Base-by-base conservation (phyloP, 495 filamentous ascomycete genomes). In the Trichoderma asperelloides region DNA sequence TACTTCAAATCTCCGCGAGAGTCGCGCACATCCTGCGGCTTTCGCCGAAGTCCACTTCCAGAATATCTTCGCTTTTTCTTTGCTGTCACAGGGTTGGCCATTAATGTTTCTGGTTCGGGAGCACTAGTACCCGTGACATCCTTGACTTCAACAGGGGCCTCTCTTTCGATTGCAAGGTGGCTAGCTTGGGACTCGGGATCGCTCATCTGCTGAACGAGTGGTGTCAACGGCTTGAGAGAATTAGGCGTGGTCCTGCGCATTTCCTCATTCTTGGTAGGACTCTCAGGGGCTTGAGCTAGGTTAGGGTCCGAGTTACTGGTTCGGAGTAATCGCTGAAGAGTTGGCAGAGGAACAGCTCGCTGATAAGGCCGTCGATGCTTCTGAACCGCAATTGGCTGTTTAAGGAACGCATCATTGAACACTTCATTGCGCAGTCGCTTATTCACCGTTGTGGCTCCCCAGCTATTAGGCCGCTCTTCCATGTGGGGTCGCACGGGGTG, bases 361-460 rank as follows among this genome's bases (percentile, higher is more conserved):
- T 89, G 87, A 30, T 88, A 86, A 11, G 88, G 87, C 66, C 83
- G 86, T 49, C 85, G 79, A 65, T 87, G 83, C 25, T 79, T 78
- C 28, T 83, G 81, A 62, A 85, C 79, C 4, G 80, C 78, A 65
- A 96, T 88, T 2, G 89, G 86, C 65, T 93, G 89, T 39, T 92
- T 91, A 49, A 90, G 83, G 76, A 98, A 98, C 0, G 96, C 95
- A 74, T 98, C 95, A 66, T 93, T 88, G 65, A 98, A 87, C 23
- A 98, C 94, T 74, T 97, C 90, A 71, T 96, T 93, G 62, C 93
- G 87, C 23, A 98, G 78, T 68, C 87, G 87, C 66, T 87, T 88
- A 73, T 98, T 98, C 25, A 98, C 90, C 23, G 87, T 94, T 2
- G 95, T 98, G n/a, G 92, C 91, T 15, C 95, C 95, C 96, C 92